Evolutionary conservation across 768 basidiomycete species (phyloP).

Genomic region (Mycena belliarum): DNA sequence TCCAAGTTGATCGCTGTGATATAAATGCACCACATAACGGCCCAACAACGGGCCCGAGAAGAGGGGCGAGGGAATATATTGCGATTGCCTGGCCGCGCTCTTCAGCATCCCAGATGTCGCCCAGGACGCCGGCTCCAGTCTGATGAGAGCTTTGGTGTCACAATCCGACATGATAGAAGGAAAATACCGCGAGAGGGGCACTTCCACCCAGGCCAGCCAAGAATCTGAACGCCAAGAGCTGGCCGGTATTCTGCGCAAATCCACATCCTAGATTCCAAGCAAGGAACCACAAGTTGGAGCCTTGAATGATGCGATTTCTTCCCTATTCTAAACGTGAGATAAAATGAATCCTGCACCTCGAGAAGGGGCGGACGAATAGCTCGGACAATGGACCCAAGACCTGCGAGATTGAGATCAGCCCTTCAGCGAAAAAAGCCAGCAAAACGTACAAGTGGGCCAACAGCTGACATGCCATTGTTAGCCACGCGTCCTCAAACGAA

Average conservation of each 20-base stretch:
- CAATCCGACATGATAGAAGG: conserved; percentile 39
- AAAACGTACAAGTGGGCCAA: conserved; percentile 48
- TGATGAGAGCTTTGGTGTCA: conserved; percentile 24
- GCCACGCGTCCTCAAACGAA: neutral
- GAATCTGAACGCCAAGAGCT: conserved; percentile 70
- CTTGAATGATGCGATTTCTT: conserved; percentile 11
- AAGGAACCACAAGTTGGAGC: conserved; percentile 22
- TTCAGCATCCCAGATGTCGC: conserved; percentile 62
- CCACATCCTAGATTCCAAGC: conserved; percentile 68
- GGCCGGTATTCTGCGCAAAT: conserved; percentile 56
- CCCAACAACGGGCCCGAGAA: conserved; percentile 66
- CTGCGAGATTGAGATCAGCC: neutral
- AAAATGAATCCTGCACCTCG: neutral
- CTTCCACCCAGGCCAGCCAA: conserved; percentile 73
- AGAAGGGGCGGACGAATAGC: conserved; percentile 37
- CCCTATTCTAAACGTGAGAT: neutral
- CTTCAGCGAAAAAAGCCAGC: too few species aligned
- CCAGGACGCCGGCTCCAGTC: conserved; percentile 66
- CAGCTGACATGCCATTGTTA: conserved; percentile 34
- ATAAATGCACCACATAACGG: conserved; percentile 58
- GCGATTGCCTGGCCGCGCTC: conserved; percentile 66
- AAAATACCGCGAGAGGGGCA: conserved; percentile 58
- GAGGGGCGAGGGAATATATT: conserved; percentile 63
- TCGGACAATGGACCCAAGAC: conserved; percentile 63
- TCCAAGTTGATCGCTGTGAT: conserved; percentile 14